These are phyloP conservation scores for Chalaropsis thielavioides DNA, from an alignment of 2,329 filamentous ascomycete species.

Conservation along the genomic window DNA sequence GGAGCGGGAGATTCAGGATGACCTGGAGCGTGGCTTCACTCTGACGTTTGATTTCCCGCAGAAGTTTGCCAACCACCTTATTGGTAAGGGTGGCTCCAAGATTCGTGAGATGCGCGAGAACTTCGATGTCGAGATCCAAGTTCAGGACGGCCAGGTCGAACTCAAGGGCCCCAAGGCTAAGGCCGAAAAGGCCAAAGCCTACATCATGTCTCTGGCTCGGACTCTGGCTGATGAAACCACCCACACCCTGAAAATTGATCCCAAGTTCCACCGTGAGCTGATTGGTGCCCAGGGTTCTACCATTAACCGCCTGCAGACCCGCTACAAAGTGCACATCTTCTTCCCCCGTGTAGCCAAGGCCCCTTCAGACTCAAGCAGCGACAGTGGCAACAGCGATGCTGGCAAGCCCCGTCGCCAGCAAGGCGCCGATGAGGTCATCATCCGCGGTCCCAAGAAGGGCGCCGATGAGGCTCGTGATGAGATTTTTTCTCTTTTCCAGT, in stretches of 20 bases:
- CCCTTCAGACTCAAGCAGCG: constrained; percentile 39
- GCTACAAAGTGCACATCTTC: constrained; percentile 89
- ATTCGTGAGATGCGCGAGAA: constrained; percentile 51
- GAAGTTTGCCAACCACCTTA: constrained; percentile 78
- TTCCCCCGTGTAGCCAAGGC: constrained; percentile 62
- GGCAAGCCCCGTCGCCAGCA: constrained; percentile 56
- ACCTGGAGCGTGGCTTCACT: constrained; percentile 82
- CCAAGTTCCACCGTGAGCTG: constrained; percentile 85
- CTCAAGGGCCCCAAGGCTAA: constrained; percentile 93
- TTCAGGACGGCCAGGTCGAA: constrained; percentile 86
- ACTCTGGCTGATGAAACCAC: constrained; percentile 85
- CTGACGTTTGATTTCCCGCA: constrained; percentile 85
- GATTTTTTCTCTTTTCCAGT: constrained; percentile 76
- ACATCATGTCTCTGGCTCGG: constrained; percentile 66
- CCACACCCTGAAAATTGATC: constrained; percentile 74
- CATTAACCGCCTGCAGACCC: constrained; percentile 81
- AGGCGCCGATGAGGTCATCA: constrained; percentile 71
- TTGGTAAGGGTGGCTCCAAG: constrained; percentile 53
- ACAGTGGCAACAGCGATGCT: constrained; percentile 51
- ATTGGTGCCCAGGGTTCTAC: constrained; percentile 79
- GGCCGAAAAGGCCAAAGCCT: constrained; percentile 68
- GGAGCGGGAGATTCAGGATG: constrained; percentile 77
- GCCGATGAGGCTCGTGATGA: constrained; percentile 87
- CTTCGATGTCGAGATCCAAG: constrained; percentile 64
- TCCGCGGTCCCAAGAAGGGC: constrained; percentile 84